Evolutionary conservation across 1,284 basidiomycete genomes (phyloP), one percentile per base, ranked within the genome.

Genomic region (Sanghuangporus baumii): DNA sequence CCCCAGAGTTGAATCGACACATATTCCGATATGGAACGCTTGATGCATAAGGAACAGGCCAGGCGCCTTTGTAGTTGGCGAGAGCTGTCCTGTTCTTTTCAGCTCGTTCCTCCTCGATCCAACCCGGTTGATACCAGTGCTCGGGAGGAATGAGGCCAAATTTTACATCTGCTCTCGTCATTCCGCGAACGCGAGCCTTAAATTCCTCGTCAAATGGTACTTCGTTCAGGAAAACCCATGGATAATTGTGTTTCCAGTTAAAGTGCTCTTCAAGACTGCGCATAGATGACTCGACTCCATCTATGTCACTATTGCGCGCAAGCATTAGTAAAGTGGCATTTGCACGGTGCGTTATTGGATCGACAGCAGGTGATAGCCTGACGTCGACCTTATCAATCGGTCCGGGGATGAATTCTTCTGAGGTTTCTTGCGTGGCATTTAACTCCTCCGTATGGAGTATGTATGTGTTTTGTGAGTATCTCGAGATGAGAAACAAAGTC

Each of bases 81-180:
- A 64, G 43, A 20, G 76, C 60, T 80, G 74, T 63, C 86, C 52
- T 74, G 16, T 75, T 75, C 18, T 75, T 74, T 4, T 79, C 74
- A 0, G 87, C 87, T 55, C 76, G 78, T 1, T 78, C 76, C 71
- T 88, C 83, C 70, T 86, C 82, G 64, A 86, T 84, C 81, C 84
- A 88, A 23, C 78, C 77, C 0, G 87, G 86, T 68, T 88, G 86
- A 57, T 69, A 69, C 79, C 78, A 80, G 52, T 79, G 74, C 3
- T 77, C 74, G 16, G 50, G 59, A 6, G 76, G 74, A 26, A 90
- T 83, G n/a, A 81, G 71, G 0, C 87, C 88, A 67, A 87, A 90
- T 41, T 70, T 64, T 55, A 75, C 74, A 6, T 74, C 75, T 5
- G 75, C 67, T 16, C 69, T 69, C 18, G 77, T 78, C 57, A 78